phyloP scores from a whole-genome alignment of 108 stramenopile genomes.

The Nitzschia inconspicua region DNA sequence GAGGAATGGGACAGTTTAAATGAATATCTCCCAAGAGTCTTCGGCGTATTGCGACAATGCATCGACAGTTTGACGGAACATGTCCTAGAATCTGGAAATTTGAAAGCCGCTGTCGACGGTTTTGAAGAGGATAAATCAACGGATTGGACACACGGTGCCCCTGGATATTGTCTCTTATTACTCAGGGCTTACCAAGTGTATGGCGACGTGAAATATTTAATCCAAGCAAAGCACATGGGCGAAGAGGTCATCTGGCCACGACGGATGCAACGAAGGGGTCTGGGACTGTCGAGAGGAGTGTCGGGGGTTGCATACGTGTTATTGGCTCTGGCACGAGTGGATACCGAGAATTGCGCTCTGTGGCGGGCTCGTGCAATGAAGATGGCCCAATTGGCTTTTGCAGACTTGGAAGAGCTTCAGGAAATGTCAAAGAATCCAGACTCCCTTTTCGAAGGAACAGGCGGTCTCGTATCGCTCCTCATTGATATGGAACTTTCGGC shows the following conservation, averaged over 20 bases:
- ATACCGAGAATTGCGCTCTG: background rate
- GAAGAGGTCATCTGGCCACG: background rate
- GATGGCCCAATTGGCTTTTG: background rate
- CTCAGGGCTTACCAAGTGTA: slow-evolving; percentile 6
- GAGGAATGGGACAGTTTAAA: background rate
- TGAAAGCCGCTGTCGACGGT: background rate
- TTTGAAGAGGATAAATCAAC: background rate
- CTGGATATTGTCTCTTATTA: background rate
- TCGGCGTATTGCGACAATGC: background rate
- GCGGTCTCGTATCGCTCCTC: slow-evolving; percentile 3
- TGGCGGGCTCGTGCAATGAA: background rate
- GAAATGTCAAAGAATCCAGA: background rate
- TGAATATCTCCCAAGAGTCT: background rate
- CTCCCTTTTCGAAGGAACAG: background rate
- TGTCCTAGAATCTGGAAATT: background rate
- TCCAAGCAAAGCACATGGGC: background rate
- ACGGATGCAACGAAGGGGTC: background rate
- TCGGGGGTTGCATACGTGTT: slow-evolving; percentile 5
- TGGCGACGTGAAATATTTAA: background rate
- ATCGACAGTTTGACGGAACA: background rate
- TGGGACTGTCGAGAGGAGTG: background rate
- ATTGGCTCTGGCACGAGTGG: slow-evolving; percentile 2
- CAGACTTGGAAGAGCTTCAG: too few species aligned
- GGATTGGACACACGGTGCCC: background rate
- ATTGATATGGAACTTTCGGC: background rate